A percentile compares a stretch with the other conserved stretches of the same genome.
Evolutionary conservation across 2,329 filamentous ascomycete genomes (phyloP).

Genomic region (Magnaporthales sp.): DNA sequence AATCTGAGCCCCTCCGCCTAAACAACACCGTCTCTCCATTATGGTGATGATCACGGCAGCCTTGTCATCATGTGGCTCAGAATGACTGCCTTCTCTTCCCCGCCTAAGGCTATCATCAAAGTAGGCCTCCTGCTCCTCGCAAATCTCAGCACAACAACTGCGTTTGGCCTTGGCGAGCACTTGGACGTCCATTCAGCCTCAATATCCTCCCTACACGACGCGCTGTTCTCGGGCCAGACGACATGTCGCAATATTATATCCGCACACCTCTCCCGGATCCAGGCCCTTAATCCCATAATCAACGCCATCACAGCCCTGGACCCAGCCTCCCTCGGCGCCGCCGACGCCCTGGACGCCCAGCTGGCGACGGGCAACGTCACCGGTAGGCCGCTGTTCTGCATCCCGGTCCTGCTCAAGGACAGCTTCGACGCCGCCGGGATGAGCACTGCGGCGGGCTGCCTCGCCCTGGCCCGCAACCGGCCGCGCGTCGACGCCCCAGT

Average conservation of each 20-base stretch:
- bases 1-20: not conserved
- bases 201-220: constrained; percentile 45
- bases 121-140: not conserved
- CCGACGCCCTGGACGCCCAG: constrained; percentile 38
- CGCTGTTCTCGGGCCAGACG: constrained; percentile 40
- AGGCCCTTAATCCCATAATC: constrained; percentile 43
- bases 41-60: not conserved
- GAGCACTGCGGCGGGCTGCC: constrained; percentile 47
- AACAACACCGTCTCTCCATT: not conserved
- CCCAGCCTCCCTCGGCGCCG: constrained; percentile 28
- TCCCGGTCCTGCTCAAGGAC: constrained; percentile 56
- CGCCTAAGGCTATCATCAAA: not conserved
- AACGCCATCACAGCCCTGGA: constrained; percentile 50
- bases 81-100: too few relatives aligned
- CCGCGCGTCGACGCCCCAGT: constrained; percentile 38
- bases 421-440: constrained; percentile 49
- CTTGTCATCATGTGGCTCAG: not conserved
- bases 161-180: constrained; percentile 6
- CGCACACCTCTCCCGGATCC: constrained; percentile 47
- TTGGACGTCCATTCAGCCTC: constrained; percentile 51
- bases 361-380: constrained; percentile 38
- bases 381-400: constrained; percentile 43
- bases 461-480: constrained; percentile 36
- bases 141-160: not conserved
- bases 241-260: constrained; percentile 46